These are phyloP conservation scores for Ustilago curta DNA, from an alignment of 1,284 basidiomycete genomes.

Conservation along the genomic window DNA sequence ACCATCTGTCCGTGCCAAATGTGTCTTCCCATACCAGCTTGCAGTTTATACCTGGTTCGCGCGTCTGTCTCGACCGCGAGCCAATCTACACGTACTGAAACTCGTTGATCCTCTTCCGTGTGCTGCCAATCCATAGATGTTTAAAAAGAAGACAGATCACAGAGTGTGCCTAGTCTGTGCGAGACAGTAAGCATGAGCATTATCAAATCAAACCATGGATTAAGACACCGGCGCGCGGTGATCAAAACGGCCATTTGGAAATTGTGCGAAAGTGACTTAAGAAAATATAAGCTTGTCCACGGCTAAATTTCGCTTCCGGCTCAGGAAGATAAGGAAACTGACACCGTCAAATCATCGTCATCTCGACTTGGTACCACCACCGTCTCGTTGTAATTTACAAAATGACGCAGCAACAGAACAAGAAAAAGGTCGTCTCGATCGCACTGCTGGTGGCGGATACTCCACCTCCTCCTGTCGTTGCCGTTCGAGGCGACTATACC, in stretches of 20 bases:
- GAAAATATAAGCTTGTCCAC: slow-evolving; percentile 5
- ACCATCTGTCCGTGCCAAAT: too few relatives aligned
- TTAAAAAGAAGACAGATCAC: background rate
- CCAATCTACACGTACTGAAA: background rate
- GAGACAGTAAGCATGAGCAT: slow-evolving; percentile 1
- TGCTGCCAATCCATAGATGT: background rate
- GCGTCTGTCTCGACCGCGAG: background rate
- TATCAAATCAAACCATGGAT: too few relatives aligned
- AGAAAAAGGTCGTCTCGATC: slow-evolving; percentile 57
- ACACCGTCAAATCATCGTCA: background rate
- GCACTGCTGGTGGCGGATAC: slow-evolving; percentile 61
- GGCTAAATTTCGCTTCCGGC: slow-evolving; percentile 5
- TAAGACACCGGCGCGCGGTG: background rate
- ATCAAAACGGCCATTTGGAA: slow-evolving; percentile 11
- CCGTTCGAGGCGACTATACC: slow-evolving; percentile 54
- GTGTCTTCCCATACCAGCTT: slow-evolving; percentile 20
- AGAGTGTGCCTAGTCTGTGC: background rate
- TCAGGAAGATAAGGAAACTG: slow-evolving; percentile 12
- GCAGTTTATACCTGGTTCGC: slow-evolving; percentile 33
- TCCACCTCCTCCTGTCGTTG: slow-evolving; percentile 52
- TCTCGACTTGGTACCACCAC: slow-evolving; percentile 1
- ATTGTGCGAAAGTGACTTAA: too few relatives aligned
- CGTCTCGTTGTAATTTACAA: background rate
- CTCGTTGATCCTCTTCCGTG: background rate
- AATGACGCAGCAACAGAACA: slow-evolving; percentile 32